Conservation (phyloP, 805 yeast species). For the Myxozyma kluyveri region DNA sequence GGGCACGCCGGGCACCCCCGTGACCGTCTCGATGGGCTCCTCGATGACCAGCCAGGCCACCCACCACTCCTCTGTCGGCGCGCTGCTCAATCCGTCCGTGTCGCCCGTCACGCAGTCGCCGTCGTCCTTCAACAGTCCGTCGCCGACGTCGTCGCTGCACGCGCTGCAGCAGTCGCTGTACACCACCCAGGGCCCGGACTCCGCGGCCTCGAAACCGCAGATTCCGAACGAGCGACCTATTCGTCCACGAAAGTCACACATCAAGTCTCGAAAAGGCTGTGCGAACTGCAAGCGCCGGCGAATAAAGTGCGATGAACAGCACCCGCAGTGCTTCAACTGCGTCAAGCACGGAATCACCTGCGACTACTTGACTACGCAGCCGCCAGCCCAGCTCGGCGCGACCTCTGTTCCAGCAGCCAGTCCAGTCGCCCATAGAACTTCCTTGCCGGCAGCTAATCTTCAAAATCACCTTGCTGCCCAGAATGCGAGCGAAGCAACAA, state of each 20-base stretch:
- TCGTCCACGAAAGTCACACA: conserved; percentile 42
- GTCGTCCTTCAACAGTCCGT: conserved; percentile 4
- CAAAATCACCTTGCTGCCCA: no score
- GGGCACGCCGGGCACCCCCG: no score
- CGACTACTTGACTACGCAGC: conserved; percentile 9
- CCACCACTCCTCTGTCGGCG: conserved; percentile 2
- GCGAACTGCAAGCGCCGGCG: conserved; percentile 62
- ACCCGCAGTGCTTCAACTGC: conserved; percentile 61
- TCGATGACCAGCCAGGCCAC: not conserved
- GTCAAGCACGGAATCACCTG: conserved; percentile 37
- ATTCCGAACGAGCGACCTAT: conserved; percentile 4
- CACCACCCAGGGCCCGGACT: not conserved
- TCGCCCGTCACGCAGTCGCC: not conserved
- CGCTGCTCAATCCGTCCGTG: conserved; percentile 10
- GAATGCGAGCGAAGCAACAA: not conserved
- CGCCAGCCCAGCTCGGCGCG: no score
- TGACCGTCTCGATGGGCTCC: no score
- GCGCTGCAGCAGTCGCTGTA: not conserved
- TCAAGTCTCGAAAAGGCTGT: conserved; percentile 75
- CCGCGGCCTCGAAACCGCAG: not conserved
- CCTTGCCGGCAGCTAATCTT: not conserved
- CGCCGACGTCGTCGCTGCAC: not conserved
- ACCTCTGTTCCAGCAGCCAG: not conserved
- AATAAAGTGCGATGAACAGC: conserved; percentile 62
- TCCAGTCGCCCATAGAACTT: not conserved